These are phyloP conservation scores for Imleria badia DNA, from an alignment of 768 basidiomycete genomes.

Conservation along the genomic window DNA sequence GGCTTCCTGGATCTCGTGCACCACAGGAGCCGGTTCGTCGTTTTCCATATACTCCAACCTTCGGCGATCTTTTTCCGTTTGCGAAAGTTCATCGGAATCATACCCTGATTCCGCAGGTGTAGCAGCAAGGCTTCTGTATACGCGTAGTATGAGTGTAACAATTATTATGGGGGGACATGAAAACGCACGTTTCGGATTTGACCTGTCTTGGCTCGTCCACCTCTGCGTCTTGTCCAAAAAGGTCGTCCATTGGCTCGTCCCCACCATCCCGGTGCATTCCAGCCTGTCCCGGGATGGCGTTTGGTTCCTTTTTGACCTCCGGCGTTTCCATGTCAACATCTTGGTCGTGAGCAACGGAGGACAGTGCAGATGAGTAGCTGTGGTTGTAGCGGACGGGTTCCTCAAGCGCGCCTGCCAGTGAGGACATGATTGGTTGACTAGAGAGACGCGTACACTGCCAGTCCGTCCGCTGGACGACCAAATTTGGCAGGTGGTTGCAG, in stretches of 20 bases:
- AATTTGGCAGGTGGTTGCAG: conserved; percentile 13
- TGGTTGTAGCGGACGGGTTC: conserved; percentile 29
- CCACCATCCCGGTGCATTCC: conserved; percentile 8
- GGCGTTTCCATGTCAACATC: conserved; percentile 45
- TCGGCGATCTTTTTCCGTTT: conserved; percentile 54
- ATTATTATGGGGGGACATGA: conserved; percentile 4
- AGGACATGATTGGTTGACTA: conserved; percentile 45
- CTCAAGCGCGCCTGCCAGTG: conserved; percentile 57
- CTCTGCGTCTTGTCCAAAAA: conserved; percentile 74
- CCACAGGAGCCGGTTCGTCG: conserved; percentile 56
- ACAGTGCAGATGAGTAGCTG: conserved; percentile 12
- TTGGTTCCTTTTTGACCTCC: conserved; percentile 19
- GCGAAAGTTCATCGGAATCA: conserved; percentile 68
- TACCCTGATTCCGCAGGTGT: conserved; percentile 44
- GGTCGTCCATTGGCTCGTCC: conserved; percentile 70
- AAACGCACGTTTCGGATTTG: conserved; percentile 48
- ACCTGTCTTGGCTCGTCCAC: conserved; percentile 36
- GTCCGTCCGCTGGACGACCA: background rate
- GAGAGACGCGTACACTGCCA: no score
- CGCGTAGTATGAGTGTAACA: conserved; percentile 16
- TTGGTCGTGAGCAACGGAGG: conserved; percentile 18
- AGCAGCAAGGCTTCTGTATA: conserved; percentile 36
- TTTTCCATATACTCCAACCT: conserved; percentile 83
- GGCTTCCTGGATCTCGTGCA: conserved; percentile 61
- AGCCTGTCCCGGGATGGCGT: conserved; percentile 19